Evolutionary conservation across 768 basidiomycete species (phyloP), one percentile per base, ranked within the genome.

Genomic region (Leccinum variicolor): DNA sequence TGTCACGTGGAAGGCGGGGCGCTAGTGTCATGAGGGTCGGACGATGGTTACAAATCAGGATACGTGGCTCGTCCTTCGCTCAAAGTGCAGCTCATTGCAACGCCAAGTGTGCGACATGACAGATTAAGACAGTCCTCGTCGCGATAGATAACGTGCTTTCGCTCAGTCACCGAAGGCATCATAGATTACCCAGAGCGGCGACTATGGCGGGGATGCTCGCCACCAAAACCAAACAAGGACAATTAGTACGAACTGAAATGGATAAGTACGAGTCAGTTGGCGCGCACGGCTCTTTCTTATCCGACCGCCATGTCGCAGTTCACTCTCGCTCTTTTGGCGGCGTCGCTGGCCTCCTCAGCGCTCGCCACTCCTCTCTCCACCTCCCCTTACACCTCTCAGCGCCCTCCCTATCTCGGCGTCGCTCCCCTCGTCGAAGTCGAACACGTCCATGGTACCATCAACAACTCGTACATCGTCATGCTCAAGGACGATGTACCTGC

Each of bases 391-490:
- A 53, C 71, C 54, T 55, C 71, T 6, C 67, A 69, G n/a, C 65
- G 68, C 29, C 77, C 78, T 48, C 73, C 80, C 23, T 75, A 81
- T 46, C 68, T 88, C 41, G 63, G 76, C 15, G 70, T 85, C 50
- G 90, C 89, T 9, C 89, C 89, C 29, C 74, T 91, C 52, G 61
- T 81, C 54, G 80, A 77, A 36, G 75, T 75, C 39, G 75, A 83
- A 60, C 86, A 89, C 67, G 81, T 84, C 53, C 85, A 90, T 73
- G 85, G 86, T 52, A 77, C 83, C 56, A 76, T 95, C 70, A 86
- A 89, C 77, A 89, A 95, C 79, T 90, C 92, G n/a, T 98, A 98
- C 77, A 93, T 98, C 61, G 84, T 98, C 71, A 81, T 94, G 70
- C 79, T 98, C 62, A 93, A 92, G 81, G 80, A 85, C 58, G 85